Conservation (phyloP, 2,329 filamentous ascomycete genomes). For the Aspergillus sp. region DNA sequence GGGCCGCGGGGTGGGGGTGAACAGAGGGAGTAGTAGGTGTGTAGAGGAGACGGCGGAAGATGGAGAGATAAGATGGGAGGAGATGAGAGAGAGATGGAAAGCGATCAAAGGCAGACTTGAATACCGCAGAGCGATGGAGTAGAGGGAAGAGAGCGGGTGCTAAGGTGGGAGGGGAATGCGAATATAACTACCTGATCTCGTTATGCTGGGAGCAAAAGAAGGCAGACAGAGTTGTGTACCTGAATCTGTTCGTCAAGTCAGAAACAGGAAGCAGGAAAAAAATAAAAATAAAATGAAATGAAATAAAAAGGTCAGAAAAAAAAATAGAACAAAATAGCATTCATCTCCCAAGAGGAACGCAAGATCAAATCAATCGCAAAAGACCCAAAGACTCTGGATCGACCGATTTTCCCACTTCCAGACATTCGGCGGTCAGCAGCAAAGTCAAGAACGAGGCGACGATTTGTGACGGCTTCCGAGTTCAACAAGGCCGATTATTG, state of each 20-base stretch:
- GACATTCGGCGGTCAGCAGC: slow-evolving; percentile 27
- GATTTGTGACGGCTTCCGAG: slow-evolving; percentile 32
- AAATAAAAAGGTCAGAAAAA: slow-evolving; percentile 6
- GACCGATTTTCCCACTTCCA: slow-evolving; percentile 14
- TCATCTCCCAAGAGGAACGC: slow-evolving; percentile 1
- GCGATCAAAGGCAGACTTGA: slow-evolving; percentile 11
- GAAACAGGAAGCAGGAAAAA: slow-evolving; percentile 3
- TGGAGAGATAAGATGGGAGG: slow-evolving; percentile 11
- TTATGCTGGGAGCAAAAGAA: background rate
- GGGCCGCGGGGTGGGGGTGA: slow-evolving; percentile 16
- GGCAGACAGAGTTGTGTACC: slow-evolving; percentile 12
- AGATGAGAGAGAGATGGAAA: slow-evolving; percentile 12
- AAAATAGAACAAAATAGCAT: slow-evolving; percentile 6
- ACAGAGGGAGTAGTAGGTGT: background rate
- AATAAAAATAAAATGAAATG: background rate
- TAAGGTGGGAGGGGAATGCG: slow-evolving; percentile 21
- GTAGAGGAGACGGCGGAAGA: slow-evolving; percentile 1
- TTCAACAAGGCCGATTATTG: slow-evolving; percentile 30
- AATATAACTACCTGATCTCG: slow-evolving; percentile 16
- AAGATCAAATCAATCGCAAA: slow-evolving; percentile 10
- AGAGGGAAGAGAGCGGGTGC: slow-evolving; percentile 16
- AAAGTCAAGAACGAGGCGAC: slow-evolving; percentile 33
- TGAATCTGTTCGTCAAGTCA: slow-evolving; percentile 13
- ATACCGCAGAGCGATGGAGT: slow-evolving; percentile 12
- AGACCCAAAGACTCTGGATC: slow-evolving; percentile 10